Base-by-base conservation (phyloP, 345 rosid genomes). In the Garcia nutans region DNA sequence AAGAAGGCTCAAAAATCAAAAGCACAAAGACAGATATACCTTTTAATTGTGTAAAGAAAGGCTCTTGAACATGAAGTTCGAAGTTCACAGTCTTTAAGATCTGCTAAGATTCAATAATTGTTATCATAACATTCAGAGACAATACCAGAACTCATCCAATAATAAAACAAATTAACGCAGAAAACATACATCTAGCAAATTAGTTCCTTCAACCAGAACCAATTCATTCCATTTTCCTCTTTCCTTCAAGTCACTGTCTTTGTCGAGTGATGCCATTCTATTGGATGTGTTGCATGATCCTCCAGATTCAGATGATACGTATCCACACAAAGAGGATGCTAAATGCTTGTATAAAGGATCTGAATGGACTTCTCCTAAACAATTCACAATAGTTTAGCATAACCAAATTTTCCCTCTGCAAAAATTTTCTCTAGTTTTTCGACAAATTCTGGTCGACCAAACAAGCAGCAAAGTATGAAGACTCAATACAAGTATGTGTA, bases 21-120 rank as follows among this genome's bases (percentile, higher is more conserved):
- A 11, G 50, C 17, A 52, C 16, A 52, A 15, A 52, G 1, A 15
- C 16, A 10, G 3, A 42, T 28, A 24, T 61, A 93, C 96, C 91
- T 87, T 85, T 86, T 66, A 93, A 50, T 33, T 89, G 91, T 10
- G 92, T 85, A 72, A 93, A 91, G 78, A 74, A 91, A 71, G 88
- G 92, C 84, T 92, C 93, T 76, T 90, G 97, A 75, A 89, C 92
- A 87, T 93, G 88, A 72, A 89, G 86, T 74, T 86, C 90, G 74
- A 86, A 87, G 82, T 83, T 78, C 13, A 87, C 77, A 41, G 72
- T 80, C 84, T 87, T 85, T 82, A 89, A 69, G 68, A 86, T 85
- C 93, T 93, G 84, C 72, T 28, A 75, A 45, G 72, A 77, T 13
- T 66, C 67, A 33, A 68, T 47, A 47, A 47, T 47, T 1, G 10